phyloP scores from a whole-genome alignment of 1,139 yeast genomes.

The Saccharomyces uvarum region DNA sequence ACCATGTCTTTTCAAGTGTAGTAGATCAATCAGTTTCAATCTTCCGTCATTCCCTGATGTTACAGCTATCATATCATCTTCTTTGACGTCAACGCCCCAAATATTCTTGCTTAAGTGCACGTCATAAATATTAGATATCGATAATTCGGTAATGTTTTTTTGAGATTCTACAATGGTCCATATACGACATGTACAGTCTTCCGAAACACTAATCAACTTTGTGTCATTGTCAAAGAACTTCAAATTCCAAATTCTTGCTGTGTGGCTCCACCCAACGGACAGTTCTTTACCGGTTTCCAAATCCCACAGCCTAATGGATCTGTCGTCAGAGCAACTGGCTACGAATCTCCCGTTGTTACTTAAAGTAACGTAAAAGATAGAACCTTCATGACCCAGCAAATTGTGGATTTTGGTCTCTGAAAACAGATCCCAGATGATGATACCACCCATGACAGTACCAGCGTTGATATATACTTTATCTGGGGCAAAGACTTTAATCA shows the following conservation, averaged over 20 bases:
- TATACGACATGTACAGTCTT: slow-evolving; percentile 79
- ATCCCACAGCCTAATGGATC: slow-evolving; percentile 76
- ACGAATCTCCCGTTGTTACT: slow-evolving; percentile 49
- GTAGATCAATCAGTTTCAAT: slow-evolving; percentile 53
- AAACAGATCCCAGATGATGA: slow-evolving; percentile 63
- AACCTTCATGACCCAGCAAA: slow-evolving; percentile 76
- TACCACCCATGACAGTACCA: slow-evolving; percentile 90
- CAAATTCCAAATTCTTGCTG: slow-evolving; percentile 85
- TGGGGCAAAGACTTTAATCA: slow-evolving; percentile 45
- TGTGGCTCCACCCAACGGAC: slow-evolving; percentile 93
- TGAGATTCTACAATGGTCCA: slow-evolving; percentile 45
- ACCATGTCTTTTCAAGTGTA: slow-evolving; percentile 22
- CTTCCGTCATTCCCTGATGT: slow-evolving; percentile 92
- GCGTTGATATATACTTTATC: slow-evolving; percentile 57
- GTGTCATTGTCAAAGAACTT: slow-evolving; percentile 43
- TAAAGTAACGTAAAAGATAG: slow-evolving; percentile 73
- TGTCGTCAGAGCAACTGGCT: slow-evolving; percentile 85
- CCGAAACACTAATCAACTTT: slow-evolving; percentile 61
- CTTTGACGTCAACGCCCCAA: slow-evolving; percentile 71
- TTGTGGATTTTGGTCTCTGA: slow-evolving; percentile 43
- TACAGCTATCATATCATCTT: slow-evolving; percentile 42
- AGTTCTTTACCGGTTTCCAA: slow-evolving; percentile 47
- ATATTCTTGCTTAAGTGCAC: slow-evolving; percentile 80
- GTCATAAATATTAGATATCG: slow-evolving; percentile 43
- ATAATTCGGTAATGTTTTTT: slow-evolving; percentile 30